These are phyloP conservation scores for Euphrasia confusa DNA, from an alignment of 257 asterid genomes.

Conservation along the genomic window DNA sequence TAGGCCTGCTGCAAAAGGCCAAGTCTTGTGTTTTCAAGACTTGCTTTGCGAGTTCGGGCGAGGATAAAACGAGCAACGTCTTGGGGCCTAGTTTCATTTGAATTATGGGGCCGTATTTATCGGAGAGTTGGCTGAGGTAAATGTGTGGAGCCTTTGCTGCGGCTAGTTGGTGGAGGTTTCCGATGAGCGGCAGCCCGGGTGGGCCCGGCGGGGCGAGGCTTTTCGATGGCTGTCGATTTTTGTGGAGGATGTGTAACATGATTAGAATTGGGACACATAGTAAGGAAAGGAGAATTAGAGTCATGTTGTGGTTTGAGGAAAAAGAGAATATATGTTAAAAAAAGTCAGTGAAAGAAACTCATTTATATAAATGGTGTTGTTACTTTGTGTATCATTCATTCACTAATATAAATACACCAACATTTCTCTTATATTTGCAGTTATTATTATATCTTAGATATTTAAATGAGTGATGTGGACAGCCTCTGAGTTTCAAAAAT, in stretches of 20 bases:
- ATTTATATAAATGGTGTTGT: no score
- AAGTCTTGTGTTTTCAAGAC: neutral
- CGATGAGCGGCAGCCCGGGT: slow-evolving; percentile 24
- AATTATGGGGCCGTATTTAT: slow-evolving; percentile 11
- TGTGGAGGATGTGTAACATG: neutral
- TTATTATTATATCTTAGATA: no score
- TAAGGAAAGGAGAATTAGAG: neutral
- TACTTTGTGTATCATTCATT: no score
- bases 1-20: neutral
- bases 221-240: neutral
- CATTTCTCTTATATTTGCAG: no score
- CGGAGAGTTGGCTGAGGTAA: slow-evolving; percentile 12
- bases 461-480: no score
- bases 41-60: neutral
- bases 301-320: neutral
- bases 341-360: no score
- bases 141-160: neutral
- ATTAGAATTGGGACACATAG: slow-evolving; percentile 11
- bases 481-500: no score
- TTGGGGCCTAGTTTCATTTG: neutral
- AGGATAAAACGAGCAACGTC: neutral
- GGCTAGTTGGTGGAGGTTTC: slow-evolving; percentile 25
- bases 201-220: slow-evolving; percentile 28
- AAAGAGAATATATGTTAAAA: no score
- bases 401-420: no score